Base-by-base conservation (phyloP, 768 basidiomycete genomes). In the Leucosporidium creatinivorum region DNA sequence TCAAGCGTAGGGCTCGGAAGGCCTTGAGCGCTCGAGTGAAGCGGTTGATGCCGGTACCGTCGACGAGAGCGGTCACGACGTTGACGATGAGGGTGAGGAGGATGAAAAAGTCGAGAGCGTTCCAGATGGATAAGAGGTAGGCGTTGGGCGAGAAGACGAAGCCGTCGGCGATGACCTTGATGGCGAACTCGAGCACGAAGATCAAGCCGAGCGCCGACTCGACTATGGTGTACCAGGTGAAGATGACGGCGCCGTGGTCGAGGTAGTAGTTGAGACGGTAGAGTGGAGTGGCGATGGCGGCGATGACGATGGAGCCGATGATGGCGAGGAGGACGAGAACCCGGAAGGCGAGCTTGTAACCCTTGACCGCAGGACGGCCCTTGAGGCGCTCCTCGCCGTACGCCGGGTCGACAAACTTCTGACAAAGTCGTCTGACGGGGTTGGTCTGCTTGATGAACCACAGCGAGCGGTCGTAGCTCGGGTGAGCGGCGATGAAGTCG, bases 121-220 rank as follows among this genome's bases (percentile, higher is more conserved):
- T 97, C 92, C 93, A 97, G 12, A 93, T 86, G 69, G 89, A 89
- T 31, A 87, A 86, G 33, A 96, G 77, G 76, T 98, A 97, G 0
- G 92, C 91, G 73, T 93, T 93, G 0, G 92, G 92, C 0, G 89
- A 87, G 79, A 93, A 92, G 19, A 88, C 75, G 77, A 94, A 88
- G 0, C 94, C 94, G 75, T 98, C 94, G 1, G 94, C 94, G 57
- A 91, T 80, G 76, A 93, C 79, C 79, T 97, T 97, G 85, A 96
- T 85, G 69, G 87, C 62, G 73, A 93, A 92, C 75, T 98, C 94
- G 64, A 86, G 28, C n/a, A 73, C 19, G 64, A 73, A 72, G 25
- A 82, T 79, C 70, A 87, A 79, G 0, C 87, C 87, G 65, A 96
- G 87, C 0, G 83, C 79, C 0, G 83, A 80, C 76, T 96, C 92